These are phyloP conservation scores for Urostyla sp. DNA, from an alignment of 73 alveolate species.

Conservation along the genomic window DNA sequence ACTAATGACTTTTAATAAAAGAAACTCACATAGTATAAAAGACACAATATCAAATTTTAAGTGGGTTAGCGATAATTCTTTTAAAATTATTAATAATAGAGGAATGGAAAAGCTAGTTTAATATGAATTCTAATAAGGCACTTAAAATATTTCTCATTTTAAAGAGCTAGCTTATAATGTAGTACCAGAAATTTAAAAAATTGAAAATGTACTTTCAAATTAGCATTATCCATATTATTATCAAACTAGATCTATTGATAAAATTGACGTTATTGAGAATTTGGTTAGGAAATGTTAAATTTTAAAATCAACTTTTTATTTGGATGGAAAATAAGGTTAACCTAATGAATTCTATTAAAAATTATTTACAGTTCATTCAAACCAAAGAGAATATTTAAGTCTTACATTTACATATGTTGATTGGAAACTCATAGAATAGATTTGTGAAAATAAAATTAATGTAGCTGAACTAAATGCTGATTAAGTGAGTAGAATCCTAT, in stretches of 20 bases:
- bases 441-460: neutral
- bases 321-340: neutral
- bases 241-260: neutral
- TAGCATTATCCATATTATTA: neutral
- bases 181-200: neutral
- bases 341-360: neutral
- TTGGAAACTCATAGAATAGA: conserved; percentile 36
- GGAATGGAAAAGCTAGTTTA: conserved; percentile 20
- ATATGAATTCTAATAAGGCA: neutral
- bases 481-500: neutral
- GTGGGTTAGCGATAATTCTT: conserved; percentile 15
- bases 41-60: conserved; percentile 10
- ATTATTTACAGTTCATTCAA: neutral
- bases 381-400: neutral
- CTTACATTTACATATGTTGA: conserved; percentile 1
- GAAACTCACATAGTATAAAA: neutral
- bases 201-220: neutral
- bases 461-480: neutral
- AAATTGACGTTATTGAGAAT: conserved; percentile 2
- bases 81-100: neutral
- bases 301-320: neutral
- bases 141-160: neutral
- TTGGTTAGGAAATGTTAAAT: conserved; percentile 10
- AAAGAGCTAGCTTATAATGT: too few species aligned
- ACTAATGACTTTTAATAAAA: conserved; percentile 17